Evolutionary conservation across 257 asterid species (phyloP).

Genomic region (Plantago elongata): DNA sequence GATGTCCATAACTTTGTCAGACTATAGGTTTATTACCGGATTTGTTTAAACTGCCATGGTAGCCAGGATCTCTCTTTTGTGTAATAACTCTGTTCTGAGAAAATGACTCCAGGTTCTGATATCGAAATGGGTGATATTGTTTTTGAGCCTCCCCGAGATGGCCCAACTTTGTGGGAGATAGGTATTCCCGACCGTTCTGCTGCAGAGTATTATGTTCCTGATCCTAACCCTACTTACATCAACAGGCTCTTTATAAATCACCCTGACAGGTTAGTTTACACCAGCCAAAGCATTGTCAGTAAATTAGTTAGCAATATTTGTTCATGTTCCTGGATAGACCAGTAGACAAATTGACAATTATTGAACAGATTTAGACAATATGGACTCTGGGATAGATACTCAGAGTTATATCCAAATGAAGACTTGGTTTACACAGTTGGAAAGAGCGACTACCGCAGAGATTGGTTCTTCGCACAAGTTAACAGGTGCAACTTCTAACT

Average conservation of each 20-base stretch:
- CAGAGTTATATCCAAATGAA: conserved; percentile 54
- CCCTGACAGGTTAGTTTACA: conserved; percentile 51
- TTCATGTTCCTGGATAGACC: neutral
- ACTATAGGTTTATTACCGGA: no score
- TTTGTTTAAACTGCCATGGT: no score
- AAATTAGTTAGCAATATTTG: no score
- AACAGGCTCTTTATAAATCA: conserved; percentile 55
- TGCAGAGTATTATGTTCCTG: conserved; percentile 72
- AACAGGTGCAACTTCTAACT: conserved; percentile 28
- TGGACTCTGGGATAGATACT: conserved; percentile 84
- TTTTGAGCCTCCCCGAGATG: conserved; percentile 62
- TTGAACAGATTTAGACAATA: conserved; percentile 72
- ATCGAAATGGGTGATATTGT: conserved; percentile 51
- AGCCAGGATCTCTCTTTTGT: neutral
- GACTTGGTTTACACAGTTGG: conserved; percentile 75
- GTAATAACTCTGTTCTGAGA: neutral
- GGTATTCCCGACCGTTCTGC: conserved; percentile 90
- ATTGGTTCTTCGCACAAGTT: conserved; percentile 83
- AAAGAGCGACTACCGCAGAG: conserved; percentile 50
- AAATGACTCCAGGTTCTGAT: conserved; percentile 35
- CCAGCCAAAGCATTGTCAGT: neutral
- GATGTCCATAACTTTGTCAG: no score
- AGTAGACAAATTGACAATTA: conserved; percentile 9
- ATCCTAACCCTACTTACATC: conserved; percentile 61
- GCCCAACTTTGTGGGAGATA: conserved; percentile 89